Conservation (phyloP, 441 rosid genomes). For the Populus hybrid region DNA sequence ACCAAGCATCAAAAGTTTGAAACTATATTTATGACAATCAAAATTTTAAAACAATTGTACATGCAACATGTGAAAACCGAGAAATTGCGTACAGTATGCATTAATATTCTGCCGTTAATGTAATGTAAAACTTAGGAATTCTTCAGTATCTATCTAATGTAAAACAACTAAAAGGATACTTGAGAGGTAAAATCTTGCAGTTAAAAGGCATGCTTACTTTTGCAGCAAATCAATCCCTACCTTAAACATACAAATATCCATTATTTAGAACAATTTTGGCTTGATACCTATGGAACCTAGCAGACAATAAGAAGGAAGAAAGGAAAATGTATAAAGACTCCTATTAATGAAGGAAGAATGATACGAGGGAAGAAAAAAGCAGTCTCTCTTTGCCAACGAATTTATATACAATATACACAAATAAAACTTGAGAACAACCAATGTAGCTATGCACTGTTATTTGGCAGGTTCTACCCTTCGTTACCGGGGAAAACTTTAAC, state of each 20-base stretch:
- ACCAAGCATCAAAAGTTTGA: no score
- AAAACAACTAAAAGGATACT: not conserved
- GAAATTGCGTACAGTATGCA: no score
- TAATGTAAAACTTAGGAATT: no score
- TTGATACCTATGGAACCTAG: not conserved
- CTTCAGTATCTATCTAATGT: no score
- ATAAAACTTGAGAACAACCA: not conserved
- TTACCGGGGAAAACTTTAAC: not conserved
- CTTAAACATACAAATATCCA: not conserved
- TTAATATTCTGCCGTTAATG: no score
- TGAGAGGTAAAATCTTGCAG: not conserved
- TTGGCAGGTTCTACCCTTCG: conserved; percentile 8
- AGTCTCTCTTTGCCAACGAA: conserved; percentile 9
- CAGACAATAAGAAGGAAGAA: not conserved
- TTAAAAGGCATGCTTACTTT: not conserved
- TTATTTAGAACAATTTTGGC: not conserved
- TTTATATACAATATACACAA: conserved; percentile 19
- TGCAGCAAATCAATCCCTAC: not conserved
- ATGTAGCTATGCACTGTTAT: conserved; percentile 13
- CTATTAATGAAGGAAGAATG: not conserved
- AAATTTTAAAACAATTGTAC: no score
- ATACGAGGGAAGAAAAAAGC: not conserved
- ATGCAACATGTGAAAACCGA: no score
- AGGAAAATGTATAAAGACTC: not conserved
- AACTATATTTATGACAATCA: no score